phyloP scores from a whole-genome alignment of 2,329 filamentous ascomycete species.

The Cercospora sp. region DNA sequence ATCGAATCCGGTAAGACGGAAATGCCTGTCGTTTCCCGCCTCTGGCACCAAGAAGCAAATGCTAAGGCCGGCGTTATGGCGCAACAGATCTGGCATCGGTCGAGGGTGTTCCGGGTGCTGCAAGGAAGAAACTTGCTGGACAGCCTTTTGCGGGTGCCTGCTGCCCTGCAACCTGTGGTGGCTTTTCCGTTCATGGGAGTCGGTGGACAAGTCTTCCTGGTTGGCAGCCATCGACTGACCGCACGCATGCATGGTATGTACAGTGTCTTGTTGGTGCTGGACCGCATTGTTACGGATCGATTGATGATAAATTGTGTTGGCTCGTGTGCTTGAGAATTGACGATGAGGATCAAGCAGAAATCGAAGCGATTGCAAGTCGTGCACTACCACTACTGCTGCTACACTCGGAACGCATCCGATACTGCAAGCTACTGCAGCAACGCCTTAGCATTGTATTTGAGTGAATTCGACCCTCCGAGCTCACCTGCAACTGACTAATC shows the following conservation, averaged over 20 bases:
- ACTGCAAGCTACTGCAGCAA: not conserved
- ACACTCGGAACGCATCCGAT: not conserved
- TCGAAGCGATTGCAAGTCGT: not conserved
- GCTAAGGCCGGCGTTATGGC: not conserved
- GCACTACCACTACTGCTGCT: not conserved
- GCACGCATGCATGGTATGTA: not conserved
- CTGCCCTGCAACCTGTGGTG: not conserved
- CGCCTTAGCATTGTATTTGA: not conserved
- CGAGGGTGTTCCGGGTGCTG: not conserved
- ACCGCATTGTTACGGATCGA: not conserved
- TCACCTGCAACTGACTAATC: not conserved
- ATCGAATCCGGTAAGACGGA: not conserved
- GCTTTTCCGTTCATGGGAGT: not conserved
- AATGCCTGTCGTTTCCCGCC: not conserved
- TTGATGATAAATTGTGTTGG: not conserved
- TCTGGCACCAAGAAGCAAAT: not conserved
- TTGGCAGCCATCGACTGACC: not conserved
- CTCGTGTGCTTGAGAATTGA: not conserved
- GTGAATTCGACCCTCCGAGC: not conserved
- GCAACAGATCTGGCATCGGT: conserved; percentile 1
- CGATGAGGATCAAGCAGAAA: not conserved
- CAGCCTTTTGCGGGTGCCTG: not conserved
- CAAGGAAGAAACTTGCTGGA: not conserved
- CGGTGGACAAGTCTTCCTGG: not conserved
- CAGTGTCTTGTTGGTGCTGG: not conserved